Percentiles rank a stretch among this genome's conserved stretches.
Conservation (phyloP, 2,329 filamentous ascomycete species). For the Akanthomyces lecanii region DNA sequence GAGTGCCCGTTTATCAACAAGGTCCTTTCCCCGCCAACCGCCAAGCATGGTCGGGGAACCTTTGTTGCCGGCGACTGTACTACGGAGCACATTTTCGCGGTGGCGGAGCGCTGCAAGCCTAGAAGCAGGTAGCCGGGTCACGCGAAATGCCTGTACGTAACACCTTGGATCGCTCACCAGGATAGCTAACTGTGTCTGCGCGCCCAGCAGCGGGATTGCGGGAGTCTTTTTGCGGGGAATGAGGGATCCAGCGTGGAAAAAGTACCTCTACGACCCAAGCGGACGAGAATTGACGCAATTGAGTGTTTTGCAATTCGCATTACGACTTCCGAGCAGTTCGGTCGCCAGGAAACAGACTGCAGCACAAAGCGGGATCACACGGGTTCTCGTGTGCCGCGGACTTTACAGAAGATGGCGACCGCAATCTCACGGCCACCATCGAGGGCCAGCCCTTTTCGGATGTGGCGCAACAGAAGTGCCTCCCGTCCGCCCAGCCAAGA, state of each 20-base stretch:
- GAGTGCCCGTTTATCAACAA: too few relatives aligned
- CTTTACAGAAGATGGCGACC: background rate
- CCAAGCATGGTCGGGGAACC: background rate
- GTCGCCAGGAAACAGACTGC: too few relatives aligned
- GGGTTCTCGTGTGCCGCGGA: background rate
- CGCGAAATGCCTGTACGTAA: background rate
- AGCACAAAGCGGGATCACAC: background rate
- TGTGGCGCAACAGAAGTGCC: constrained; percentile 13
- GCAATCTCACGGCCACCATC: constrained; percentile 8
- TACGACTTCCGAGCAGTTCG: too few relatives aligned
- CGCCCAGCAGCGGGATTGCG: too few relatives aligned
- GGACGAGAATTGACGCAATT: too few relatives aligned
- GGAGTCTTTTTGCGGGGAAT: too few relatives aligned
- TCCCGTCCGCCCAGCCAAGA: constrained; percentile 1
- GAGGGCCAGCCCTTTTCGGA: constrained; percentile 3
- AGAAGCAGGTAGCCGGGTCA: background rate
- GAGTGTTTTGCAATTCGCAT: too few relatives aligned
- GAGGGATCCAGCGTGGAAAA: too few relatives aligned
- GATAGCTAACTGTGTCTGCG: background rate
- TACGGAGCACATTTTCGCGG: background rate
- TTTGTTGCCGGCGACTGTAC: background rate
- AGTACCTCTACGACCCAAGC: too few relatives aligned
- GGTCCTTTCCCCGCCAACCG: too few relatives aligned
- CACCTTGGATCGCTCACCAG: background rate
- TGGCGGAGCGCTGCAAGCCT: constrained; percentile 6